Conservation (phyloP, 345 rosid species). For the Aurinia saxatilis region DNA sequence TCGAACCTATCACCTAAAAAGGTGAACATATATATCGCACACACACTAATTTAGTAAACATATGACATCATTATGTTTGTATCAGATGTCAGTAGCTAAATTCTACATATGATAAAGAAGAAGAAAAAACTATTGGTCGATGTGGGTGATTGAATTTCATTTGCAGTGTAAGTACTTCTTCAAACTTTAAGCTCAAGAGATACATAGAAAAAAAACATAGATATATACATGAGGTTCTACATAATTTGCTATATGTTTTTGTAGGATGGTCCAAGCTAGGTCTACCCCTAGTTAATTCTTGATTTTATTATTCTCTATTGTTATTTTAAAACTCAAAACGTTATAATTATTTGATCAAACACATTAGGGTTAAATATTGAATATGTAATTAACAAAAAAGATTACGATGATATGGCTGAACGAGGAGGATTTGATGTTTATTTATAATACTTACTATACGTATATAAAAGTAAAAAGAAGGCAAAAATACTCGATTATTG, state of each 20-base stretch:
- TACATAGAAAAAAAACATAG: too few relatives aligned
- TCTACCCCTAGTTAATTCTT: neutral
- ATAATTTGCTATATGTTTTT: neutral
- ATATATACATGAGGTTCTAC: neutral
- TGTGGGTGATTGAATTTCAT: too few relatives aligned
- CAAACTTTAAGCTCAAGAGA: neutral
- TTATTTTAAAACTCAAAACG: neutral
- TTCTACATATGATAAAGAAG: neutral
- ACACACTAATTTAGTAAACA: neutral
- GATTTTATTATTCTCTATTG: neutral
- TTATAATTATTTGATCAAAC: neutral
- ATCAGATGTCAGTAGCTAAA: neutral
- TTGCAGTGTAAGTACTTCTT: too few relatives aligned
- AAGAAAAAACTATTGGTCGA: too few relatives aligned
- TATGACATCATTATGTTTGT: neutral
- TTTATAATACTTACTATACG: neutral
- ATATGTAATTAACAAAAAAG: constrained; percentile 1
- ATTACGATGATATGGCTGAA: constrained; percentile 6
- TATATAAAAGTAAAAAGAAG: neutral
- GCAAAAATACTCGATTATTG: constrained; percentile 18
- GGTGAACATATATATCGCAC: constrained; percentile 9
- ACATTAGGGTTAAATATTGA: neutral
- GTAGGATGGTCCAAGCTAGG: neutral
- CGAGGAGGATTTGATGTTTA: neutral
- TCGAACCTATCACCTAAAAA: constrained; percentile 8